Conservation (phyloP, 1,139 yeast species). For the Hemisphaericaspora subhashii region DNA sequence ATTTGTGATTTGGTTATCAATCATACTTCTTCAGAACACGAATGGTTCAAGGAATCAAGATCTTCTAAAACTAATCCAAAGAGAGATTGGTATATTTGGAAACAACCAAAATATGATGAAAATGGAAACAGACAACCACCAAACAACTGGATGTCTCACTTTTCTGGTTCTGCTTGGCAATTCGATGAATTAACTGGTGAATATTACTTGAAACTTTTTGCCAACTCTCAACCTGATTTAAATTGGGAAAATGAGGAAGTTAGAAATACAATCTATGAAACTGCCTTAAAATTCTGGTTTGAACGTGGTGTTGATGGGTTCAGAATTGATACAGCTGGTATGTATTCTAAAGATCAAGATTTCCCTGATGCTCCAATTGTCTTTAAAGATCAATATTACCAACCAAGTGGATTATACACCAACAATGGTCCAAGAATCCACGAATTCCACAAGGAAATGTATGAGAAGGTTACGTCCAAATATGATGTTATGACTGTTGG, state of each 20-base stretch:
- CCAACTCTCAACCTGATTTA: slow-evolving; percentile 54
- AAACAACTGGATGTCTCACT: slow-evolving; percentile 54
- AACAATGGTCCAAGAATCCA: slow-evolving; percentile 55
- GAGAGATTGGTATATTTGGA: slow-evolving; percentile 64
- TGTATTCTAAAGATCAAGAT: slow-evolving; percentile 49
- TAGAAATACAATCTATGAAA: slow-evolving; percentile 49
- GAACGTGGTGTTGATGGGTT: slow-evolving; percentile 58
- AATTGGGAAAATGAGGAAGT: slow-evolving; percentile 58
- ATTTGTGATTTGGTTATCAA: slow-evolving; percentile 57
- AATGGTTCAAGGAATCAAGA: slow-evolving; percentile 57
- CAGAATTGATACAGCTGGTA: slow-evolving; percentile 54
- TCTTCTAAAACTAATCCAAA: slow-evolving; percentile 50
- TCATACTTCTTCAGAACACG: slow-evolving; percentile 56
- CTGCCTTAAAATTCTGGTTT: slow-evolving; percentile 53
- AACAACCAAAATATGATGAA: slow-evolving; percentile 43
- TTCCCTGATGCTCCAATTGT: slow-evolving; percentile 51
- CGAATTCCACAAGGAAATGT: slow-evolving; percentile 56
- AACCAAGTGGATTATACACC: slow-evolving; percentile 32
- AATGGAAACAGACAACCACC: slow-evolving; percentile 53
- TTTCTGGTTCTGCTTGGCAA: slow-evolving; percentile 57
- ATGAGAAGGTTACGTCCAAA: slow-evolving; percentile 37
- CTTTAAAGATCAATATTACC: slow-evolving; percentile 40
- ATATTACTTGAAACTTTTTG: slow-evolving; percentile 54
- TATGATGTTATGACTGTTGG: slow-evolving; percentile 59
- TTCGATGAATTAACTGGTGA: slow-evolving; percentile 53